phyloP scores from a whole-genome alignment of 2,329 filamentous ascomycete species.

The Xylariales sp. region DNA sequence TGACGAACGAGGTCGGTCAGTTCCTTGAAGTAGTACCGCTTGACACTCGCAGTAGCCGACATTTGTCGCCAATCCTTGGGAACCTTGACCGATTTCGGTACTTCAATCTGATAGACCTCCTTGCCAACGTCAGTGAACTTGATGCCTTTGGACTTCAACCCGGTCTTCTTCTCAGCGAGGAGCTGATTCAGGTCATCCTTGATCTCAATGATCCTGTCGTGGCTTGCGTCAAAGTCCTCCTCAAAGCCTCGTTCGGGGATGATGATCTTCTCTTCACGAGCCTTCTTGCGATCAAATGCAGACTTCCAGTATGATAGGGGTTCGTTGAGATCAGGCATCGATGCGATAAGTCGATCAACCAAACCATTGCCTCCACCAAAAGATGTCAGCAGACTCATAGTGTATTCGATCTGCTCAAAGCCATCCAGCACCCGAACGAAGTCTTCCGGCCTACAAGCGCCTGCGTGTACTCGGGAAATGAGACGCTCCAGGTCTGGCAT shows the following conservation, averaged over 20 bases:
- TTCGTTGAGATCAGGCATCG: conserved; percentile 79
- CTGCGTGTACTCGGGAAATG: conserved; percentile 90
- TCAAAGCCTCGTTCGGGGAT: conserved; percentile 86
- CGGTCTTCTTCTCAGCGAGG: conserved; percentile 64
- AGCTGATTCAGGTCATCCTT: conserved; percentile 68
- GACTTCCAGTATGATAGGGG: conserved; percentile 81
- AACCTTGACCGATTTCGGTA: conserved; percentile 78
- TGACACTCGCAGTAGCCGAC: conserved; percentile 86
- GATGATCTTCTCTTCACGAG: conserved; percentile 73
- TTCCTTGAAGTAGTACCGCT: conserved; percentile 89
- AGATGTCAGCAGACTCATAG: conserved; percentile 71
- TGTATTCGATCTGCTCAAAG: conserved; percentile 97
- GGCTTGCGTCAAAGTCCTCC: conserved; percentile 83
- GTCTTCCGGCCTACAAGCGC: conserved; percentile 83
- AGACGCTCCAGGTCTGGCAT: conserved; percentile 92
- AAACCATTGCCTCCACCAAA: conserved; percentile 76
- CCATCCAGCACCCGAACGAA: conserved; percentile 92
- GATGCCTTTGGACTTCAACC: conserved; percentile 69
- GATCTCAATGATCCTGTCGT: conserved; percentile 70
- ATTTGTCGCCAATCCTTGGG: conserved; percentile 91
- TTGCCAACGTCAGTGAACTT: conserved; percentile 86
- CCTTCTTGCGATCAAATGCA: conserved; percentile 80
- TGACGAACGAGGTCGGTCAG: conserved; percentile 77
- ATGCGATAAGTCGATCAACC: conserved; percentile 73
- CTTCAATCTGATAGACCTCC: conserved; percentile 93